Base-by-base conservation (phyloP, 352 stramenopile species). In the Pythium dissimile region DNA sequence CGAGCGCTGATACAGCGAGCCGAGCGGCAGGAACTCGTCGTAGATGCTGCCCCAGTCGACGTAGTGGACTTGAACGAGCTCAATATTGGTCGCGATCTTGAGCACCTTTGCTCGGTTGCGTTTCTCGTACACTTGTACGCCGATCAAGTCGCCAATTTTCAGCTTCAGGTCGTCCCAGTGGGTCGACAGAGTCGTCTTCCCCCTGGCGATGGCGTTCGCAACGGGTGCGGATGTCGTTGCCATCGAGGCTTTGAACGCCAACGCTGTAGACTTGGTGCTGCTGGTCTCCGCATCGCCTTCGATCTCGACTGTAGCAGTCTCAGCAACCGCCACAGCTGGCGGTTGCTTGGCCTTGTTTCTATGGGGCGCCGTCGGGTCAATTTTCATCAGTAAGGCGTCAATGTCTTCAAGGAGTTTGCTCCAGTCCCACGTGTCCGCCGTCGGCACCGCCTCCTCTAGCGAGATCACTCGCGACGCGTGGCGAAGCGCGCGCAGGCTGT, bases 21-120 rank as follows among this genome's bases (percentile, higher is more conserved):
- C 73, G 16, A 92, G 66, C 5, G 81, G 81, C 30, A 89, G 32
- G 46, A 86, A 89, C 65, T 92, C 81, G 55, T 92, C 81, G 61
- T 92, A 92, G 57, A 92, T 87, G 35, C 79, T 89, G 20, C 80
- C 77, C 81, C 81, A 92, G 61, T 89, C 77, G 3, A 82, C 75
- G 58, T 92, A 92, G 55, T 92, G 81, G 27, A 92, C 73, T 43
- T 88, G 79, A 46, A 89, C 79, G 32, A 92, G 66, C 49, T 89
- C 74, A 64, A 87, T 81, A 54, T 89, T 78, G 44, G 72, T 64
- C 51, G 76, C 75, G 21, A 92, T 69, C 53, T 85, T 80, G 20
- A 85, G 54, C 31, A 92, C 73, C 38, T 84, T 59, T 5, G 81
- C 81, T 26, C 75, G 72, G 44, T 88, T 88, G 52, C 81, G 77